Conservation (phyloP, 805 yeast species). For the Naumovozyma dairenensis region DNA sequence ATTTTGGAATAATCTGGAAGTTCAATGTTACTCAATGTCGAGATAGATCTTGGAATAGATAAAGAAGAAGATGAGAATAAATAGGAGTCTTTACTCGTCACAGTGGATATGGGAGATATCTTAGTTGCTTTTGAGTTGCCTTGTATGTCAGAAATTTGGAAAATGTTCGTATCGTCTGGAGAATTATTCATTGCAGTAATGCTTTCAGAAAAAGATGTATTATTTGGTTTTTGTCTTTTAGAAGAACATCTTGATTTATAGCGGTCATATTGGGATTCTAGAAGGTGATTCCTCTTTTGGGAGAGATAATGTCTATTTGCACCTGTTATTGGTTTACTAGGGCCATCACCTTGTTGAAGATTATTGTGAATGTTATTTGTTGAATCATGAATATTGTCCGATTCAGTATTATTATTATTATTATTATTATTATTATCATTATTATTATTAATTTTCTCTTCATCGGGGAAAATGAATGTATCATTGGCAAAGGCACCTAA, state of each 20-base stretch:
- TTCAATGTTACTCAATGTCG: too few species aligned
- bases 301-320: constrained; percentile 20
- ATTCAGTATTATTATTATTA: constrained; percentile 2
- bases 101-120: too few species aligned
- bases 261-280: constrained; percentile 27
- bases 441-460: constrained; percentile 38
- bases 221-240: constrained; percentile 2
- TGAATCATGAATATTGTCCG: neutral
- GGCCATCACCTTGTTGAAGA: too few species aligned
- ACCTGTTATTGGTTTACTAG: constrained; percentile 4
- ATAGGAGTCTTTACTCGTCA: too few species aligned
- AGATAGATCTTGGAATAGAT: constrained; percentile 4
- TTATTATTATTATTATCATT: constrained; percentile 2
- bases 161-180: too few species aligned
- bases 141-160: too few species aligned
- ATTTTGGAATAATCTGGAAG: constrained; percentile 21
- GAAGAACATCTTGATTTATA: constrained; percentile 24
- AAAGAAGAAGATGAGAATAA: too few species aligned
- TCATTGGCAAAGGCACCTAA: constrained; percentile 76
- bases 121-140: too few species aligned
- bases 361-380: neutral
- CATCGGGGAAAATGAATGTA: constrained; percentile 69
- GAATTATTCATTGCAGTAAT: too few species aligned
- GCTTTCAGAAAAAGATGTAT: too few species aligned
- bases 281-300: constrained; percentile 21